These are phyloP conservation scores for Raffaelea albimanens DNA, from an alignment of 2,329 filamentous ascomycete genomes.

Conservation along the genomic window DNA sequence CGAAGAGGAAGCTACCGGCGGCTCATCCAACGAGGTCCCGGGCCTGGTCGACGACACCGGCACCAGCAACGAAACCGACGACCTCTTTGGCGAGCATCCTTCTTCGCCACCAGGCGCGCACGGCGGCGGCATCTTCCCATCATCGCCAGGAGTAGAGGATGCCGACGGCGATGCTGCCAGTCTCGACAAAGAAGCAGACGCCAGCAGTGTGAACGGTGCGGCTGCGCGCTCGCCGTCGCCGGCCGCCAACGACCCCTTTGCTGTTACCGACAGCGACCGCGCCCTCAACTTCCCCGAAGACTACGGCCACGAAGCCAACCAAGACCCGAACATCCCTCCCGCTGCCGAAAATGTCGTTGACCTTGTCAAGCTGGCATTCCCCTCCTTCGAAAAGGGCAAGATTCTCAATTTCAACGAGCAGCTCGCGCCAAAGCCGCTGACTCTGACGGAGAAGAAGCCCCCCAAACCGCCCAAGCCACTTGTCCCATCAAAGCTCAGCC, in stretches of 20 bases:
- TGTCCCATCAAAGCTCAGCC: constrained; percentile 74
- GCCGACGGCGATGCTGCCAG: not conserved
- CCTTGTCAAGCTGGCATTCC: constrained; percentile 70
- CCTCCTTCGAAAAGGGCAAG: constrained; percentile 66
- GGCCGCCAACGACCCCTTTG: constrained; percentile 17
- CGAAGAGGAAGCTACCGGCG: constrained; percentile 46
- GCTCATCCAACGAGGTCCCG: constrained; percentile 36
- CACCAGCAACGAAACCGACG: constrained; percentile 52
- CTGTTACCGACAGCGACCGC: constrained; percentile 20
- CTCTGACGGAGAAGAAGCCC: constrained; percentile 71
- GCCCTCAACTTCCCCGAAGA: constrained; percentile 33
- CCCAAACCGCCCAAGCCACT: constrained; percentile 71
- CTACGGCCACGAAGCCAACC: constrained; percentile 38
- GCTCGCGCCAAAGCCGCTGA: constrained; percentile 69
- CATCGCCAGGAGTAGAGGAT: not conserved
- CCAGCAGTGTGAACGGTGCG: not conserved
- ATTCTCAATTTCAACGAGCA: constrained; percentile 74
- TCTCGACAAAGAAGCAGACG: too few species aligned
- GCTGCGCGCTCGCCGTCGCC: not conserved
- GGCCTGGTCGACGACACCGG: constrained; percentile 50
- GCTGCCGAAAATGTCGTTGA: constrained; percentile 66
- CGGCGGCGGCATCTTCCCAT: too few species aligned
- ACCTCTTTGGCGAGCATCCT: constrained; percentile 57
- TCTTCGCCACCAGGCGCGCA: constrained; percentile 36
- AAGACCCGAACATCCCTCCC: constrained; percentile 56